Conservation (phyloP, 495 filamentous ascomycete genomes). For the Ramalina peruviana region DNA sequence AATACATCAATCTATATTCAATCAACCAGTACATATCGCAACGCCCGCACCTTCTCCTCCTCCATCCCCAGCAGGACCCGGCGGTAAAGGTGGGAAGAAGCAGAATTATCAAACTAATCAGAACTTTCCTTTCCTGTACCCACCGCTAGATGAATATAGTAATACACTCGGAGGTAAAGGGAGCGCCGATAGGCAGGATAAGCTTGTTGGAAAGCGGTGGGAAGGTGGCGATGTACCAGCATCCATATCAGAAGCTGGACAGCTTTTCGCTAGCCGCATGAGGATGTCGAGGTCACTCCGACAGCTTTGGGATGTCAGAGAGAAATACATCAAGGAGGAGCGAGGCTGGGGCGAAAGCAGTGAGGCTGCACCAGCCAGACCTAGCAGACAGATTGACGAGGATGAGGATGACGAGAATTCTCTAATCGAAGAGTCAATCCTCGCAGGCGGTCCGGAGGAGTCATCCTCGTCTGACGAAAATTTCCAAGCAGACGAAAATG, state of each 20-base stretch:
- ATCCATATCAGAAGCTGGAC: constrained; percentile 90
- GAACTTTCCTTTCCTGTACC: constrained; percentile 95
- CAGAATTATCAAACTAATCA: constrained; percentile 99
- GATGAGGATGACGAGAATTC: constrained; percentile 15
- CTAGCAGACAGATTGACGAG: constrained; percentile 21
- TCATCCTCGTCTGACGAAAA: too few relatives aligned
- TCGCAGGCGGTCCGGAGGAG: too few relatives aligned
- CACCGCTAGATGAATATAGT: constrained; percentile 68
- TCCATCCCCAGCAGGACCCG: constrained; percentile 72
- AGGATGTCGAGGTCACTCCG: constrained; percentile 80
- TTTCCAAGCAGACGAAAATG: not conserved
- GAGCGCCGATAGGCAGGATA: constrained; percentile 57
- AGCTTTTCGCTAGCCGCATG: constrained; percentile 76
- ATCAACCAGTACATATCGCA: constrained; percentile 94
- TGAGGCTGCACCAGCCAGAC: not conserved
- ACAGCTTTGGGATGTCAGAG: constrained; percentile 89
- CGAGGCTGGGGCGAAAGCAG: constrained; percentile 54
- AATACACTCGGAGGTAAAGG: constrained; percentile 82
- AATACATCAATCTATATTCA: constrained; percentile 64
- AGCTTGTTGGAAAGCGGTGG: constrained; percentile 68
- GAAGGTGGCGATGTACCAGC: constrained; percentile 82
- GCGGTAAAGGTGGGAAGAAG: constrained; percentile 91
- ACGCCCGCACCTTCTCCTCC: constrained; percentile 96
- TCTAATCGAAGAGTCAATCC: not conserved
- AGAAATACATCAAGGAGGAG: constrained; percentile 80